Conservation (phyloP, 371 early-diverging fungal species). For the Massospora cicadina region DNA sequence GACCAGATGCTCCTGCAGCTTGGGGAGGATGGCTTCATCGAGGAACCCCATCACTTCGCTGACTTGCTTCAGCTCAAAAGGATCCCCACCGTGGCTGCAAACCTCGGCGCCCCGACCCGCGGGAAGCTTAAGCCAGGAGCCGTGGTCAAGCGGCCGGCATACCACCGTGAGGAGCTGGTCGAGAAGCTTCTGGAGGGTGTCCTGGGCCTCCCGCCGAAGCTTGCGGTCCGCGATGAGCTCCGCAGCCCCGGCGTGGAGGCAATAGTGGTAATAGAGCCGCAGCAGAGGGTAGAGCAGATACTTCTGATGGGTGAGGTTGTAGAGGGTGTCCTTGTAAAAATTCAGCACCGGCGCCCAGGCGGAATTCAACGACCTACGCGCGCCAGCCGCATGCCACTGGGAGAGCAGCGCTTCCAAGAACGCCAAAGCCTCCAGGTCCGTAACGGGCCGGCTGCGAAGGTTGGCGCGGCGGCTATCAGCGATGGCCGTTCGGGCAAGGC, state of each 20-base stretch:
- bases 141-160: background rate
- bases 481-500: background rate
- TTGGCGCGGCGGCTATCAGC: background rate
- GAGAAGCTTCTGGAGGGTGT: slow-evolving; percentile 5
- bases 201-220: slow-evolving; percentile 5
- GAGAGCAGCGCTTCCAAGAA: slow-evolving; percentile 4
- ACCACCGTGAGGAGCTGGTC: background rate
- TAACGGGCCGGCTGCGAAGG: background rate
- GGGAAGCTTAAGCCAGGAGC: slow-evolving; percentile 4
- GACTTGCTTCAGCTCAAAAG: background rate
- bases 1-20: background rate
- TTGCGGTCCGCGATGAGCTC: background rate
- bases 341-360: slow-evolving; percentile 1
- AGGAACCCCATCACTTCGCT: slow-evolving; percentile 1
- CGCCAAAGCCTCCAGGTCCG: background rate
- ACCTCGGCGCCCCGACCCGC: background rate
- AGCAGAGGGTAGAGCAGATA: slow-evolving; percentile 8
- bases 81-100: background rate
- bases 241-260: background rate
- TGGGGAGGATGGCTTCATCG: background rate
- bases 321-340: slow-evolving; percentile 6
- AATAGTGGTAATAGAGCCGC: background rate
- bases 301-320: slow-evolving; percentile 2
- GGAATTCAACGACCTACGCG: background rate
- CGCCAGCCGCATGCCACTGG: background rate